Conservation (phyloP, 176 grass and related monocot species). For the Rhipidocladum racemiflorum region DNA sequence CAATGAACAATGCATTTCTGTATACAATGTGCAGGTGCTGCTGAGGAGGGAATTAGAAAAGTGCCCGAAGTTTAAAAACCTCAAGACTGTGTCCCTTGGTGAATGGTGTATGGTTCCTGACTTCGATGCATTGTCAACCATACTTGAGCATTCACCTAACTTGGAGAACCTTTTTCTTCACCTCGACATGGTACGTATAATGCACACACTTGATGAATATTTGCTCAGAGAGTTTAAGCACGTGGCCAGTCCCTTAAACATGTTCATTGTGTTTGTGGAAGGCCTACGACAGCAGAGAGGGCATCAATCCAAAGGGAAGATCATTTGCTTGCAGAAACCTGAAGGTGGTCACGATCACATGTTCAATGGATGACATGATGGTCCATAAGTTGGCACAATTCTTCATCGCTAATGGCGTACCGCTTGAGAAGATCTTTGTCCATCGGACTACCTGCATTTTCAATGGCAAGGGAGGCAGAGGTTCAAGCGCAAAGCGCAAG, state of each 20-base stretch:
- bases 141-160: slow-evolving; percentile 28
- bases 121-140: slow-evolving; percentile 20
- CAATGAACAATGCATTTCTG: background rate
- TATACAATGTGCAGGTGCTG: slow-evolving; percentile 31
- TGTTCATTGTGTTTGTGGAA: background rate
- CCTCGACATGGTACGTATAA: slow-evolving; percentile 30
- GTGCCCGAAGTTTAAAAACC: slow-evolving; percentile 23
- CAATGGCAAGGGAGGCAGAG: background rate
- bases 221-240: background rate
- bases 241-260: background rate
- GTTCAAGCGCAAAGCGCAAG: slow-evolving; percentile 13
- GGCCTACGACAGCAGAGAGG: background rate
- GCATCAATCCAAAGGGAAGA: background rate
- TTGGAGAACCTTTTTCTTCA: slow-evolving; percentile 34
- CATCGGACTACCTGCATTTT: background rate
- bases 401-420: background rate
- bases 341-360: slow-evolving; percentile 29
- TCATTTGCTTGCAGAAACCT: slow-evolving; percentile 20
- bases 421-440: slow-evolving; percentile 2
- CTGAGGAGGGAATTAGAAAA: slow-evolving; percentile 8
- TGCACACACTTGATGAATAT: background rate
- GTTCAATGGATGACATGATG: background rate
- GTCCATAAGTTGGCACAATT: slow-evolving; percentile 14
- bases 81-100: slow-evolving; percentile 38
- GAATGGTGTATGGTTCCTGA: slow-evolving; percentile 30